Evolutionary conservation across 441 rosid genomes (phyloP).

Genomic region (Aquilaria agallochum): DNA sequence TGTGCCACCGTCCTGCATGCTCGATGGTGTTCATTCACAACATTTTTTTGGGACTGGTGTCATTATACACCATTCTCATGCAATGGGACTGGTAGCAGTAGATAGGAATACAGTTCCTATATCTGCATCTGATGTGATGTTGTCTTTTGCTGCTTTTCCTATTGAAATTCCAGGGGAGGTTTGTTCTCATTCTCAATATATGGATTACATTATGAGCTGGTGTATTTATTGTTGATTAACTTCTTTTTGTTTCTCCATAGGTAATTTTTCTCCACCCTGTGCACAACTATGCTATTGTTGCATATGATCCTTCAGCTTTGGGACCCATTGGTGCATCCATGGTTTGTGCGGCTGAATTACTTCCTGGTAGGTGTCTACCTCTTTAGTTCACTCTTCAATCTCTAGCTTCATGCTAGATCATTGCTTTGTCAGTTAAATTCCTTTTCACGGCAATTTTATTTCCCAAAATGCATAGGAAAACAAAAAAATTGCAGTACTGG

Average conservation of each 20-base stretch:
- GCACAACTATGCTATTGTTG: slow-evolving; percentile 91
- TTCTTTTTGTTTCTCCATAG: slow-evolving; percentile 37
- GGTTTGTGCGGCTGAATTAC: slow-evolving; percentile 86
- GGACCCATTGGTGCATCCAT: slow-evolving; percentile 68
- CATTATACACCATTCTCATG: slow-evolving; percentile 77
- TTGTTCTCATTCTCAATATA: slow-evolving; percentile 13
- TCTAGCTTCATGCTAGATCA: not conserved
- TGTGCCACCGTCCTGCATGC: slow-evolving; percentile 92
- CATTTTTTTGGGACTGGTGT: slow-evolving; percentile 91
- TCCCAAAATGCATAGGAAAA: not conserved
- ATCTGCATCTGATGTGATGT: slow-evolving; percentile 88
- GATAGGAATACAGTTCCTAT: slow-evolving; percentile 91
- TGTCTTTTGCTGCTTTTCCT: slow-evolving; percentile 96
- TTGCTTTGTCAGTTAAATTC: not conserved
- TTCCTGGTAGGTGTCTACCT: slow-evolving; percentile 62
- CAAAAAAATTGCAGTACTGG: no score
- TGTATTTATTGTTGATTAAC: slow-evolving; percentile 19
- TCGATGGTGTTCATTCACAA: slow-evolving; percentile 90
- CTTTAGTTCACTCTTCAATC: slow-evolving; percentile 9
- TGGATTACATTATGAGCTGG: slow-evolving; percentile 5
- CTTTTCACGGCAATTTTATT: no score
- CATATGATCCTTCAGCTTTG: slow-evolving; percentile 81
- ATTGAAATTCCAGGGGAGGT: slow-evolving; percentile 99
- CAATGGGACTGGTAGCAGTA: slow-evolving; percentile 91
- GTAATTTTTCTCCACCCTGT: slow-evolving; percentile 98